A percentile compares a stretch with the other conserved stretches of the same genome.
Evolutionary conservation across 805 yeast genomes (phyloP).

Genomic region (Ogataea pilisensis): DNA sequence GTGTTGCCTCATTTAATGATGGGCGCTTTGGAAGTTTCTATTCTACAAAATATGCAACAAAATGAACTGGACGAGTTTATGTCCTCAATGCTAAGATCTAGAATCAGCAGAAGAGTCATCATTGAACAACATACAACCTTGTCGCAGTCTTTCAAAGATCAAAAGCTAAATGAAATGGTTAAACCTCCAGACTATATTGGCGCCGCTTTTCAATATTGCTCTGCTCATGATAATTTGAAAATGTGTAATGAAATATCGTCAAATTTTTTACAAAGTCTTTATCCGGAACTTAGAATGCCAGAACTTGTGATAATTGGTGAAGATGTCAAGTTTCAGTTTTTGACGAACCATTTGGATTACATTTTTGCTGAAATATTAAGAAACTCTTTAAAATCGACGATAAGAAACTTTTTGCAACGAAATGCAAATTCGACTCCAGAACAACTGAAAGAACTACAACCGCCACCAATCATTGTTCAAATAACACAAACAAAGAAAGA

Average conservation of each 20-base stretch:
- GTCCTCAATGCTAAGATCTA: constrained; percentile 73
- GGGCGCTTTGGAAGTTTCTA: constrained; percentile 85
- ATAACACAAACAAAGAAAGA: constrained; percentile 63
- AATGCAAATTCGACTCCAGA: constrained; percentile 12
- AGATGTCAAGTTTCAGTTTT: constrained; percentile 69
- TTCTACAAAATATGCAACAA: constrained; percentile 54
- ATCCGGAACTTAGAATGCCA: constrained; percentile 63
- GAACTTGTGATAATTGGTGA: constrained; percentile 74
- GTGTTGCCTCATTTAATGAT: constrained; percentile 85
- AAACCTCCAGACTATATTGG: constrained; percentile 60
- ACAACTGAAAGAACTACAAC: constrained; percentile 25
- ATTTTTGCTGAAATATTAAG: constrained; percentile 83
- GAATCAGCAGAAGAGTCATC: constrained; percentile 85
- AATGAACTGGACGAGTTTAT: constrained; percentile 66
- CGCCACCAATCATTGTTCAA: constrained; percentile 76
- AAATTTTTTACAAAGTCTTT: constrained; percentile 47
- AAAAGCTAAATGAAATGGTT: constrained; percentile 33
- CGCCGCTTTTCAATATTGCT: constrained; percentile 77
- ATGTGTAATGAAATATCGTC: constrained; percentile 51
- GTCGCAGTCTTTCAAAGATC: constrained; percentile 53
- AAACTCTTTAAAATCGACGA: constrained; percentile 80
- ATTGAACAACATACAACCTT: constrained; percentile 88
- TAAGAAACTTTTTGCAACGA: constrained; percentile 38
- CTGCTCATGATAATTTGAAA: constrained; percentile 62
- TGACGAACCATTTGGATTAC: constrained; percentile 83